phyloP scores from a whole-genome alignment of 495 filamentous ascomycete species.

The Hyaloscypha variabilis region DNA sequence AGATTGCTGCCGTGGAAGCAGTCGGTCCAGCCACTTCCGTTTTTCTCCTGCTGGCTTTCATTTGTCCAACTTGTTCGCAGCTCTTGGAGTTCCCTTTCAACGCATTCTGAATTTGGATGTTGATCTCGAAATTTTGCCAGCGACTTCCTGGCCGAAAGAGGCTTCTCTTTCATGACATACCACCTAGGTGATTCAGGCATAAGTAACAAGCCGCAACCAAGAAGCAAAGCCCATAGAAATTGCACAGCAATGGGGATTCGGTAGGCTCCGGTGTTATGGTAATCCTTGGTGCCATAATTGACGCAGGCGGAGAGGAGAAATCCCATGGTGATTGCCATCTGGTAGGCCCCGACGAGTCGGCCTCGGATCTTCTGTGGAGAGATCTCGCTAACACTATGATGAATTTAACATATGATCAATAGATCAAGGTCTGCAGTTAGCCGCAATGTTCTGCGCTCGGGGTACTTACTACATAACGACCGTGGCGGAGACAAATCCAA shows the following conservation, averaged over 20 bases:
- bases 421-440: slow-evolving; percentile 60
- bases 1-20: slow-evolving; percentile 62
- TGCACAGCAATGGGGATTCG: slow-evolving; percentile 82
- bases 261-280: slow-evolving; percentile 69
- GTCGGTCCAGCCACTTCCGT: slow-evolving; percentile 67
- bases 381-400: too few species aligned
- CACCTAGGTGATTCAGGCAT: slow-evolving; percentile 84
- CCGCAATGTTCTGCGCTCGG: too few species aligned
- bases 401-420: slow-evolving; percentile 59
- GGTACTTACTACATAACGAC: slow-evolving; percentile 57
- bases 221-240: slow-evolving; percentile 77
- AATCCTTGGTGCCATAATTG: slow-evolving; percentile 70
- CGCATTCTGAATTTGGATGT: slow-evolving; percentile 57
- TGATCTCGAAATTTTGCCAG: slow-evolving; percentile 69
- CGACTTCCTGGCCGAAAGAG: slow-evolving; percentile 63
- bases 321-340: slow-evolving; percentile 82
- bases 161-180: slow-evolving; percentile 68
- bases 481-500: slow-evolving; percentile 75
- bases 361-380: slow-evolving; percentile 21
- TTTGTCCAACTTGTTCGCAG: slow-evolving; percentile 78
- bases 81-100: slow-evolving; percentile 70
- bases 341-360: slow-evolving; percentile 48
- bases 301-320: slow-evolving; percentile 77
- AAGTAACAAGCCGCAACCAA: slow-evolving; percentile 68
- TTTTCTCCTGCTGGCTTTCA: slow-evolving; percentile 64